phyloP scores from a whole-genome alignment of 768 basidiomycete genomes.

The Rhodotorula paludigena region DNA sequence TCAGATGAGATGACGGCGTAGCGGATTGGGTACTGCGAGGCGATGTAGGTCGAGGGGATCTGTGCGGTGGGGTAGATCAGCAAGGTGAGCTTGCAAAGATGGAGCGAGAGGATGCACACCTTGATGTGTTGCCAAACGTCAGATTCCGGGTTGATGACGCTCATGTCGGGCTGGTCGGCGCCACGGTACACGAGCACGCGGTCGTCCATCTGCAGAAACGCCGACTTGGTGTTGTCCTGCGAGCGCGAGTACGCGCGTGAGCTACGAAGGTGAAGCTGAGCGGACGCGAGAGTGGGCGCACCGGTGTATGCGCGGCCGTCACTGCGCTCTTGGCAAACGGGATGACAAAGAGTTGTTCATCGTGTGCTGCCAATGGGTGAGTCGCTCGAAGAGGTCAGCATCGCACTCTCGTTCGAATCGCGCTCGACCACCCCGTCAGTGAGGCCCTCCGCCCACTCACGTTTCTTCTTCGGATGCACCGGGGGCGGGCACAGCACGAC shows the following conservation, averaged over 20 bases:
- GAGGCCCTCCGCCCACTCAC: no score
- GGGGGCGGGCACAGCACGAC: conserved; percentile 63
- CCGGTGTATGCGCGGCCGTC: conserved; percentile 84
- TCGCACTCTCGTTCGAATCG: no score
- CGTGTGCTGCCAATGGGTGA: conserved; percentile 26
- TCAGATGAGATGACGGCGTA: conserved; percentile 87
- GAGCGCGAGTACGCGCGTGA: conserved; percentile 7
- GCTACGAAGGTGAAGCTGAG: background rate
- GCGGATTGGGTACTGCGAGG: conserved; percentile 87
- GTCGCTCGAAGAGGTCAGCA: no score
- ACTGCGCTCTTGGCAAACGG: conserved; percentile 95
- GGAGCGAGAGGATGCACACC: conserved; percentile 49
- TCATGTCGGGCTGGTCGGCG: conserved; percentile 96
- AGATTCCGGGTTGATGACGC: conserved; percentile 93
- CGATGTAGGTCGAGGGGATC: conserved; percentile 84
- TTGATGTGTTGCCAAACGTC: conserved; percentile 98
- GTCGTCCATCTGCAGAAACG: conserved; percentile 92
- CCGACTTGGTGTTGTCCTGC: conserved; percentile 91
- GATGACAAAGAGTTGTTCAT: conserved; percentile 70
- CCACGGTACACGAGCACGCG: conserved; percentile 87
- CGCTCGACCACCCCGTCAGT: no score
- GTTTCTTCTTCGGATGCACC: conserved; percentile 42
- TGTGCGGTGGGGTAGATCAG: conserved; percentile 44
- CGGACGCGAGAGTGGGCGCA: no score
- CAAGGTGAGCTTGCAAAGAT: no score